Evolutionary conservation across 805 yeast species (phyloP).

Genomic region (Nakazawaea wyomingensis): DNA sequence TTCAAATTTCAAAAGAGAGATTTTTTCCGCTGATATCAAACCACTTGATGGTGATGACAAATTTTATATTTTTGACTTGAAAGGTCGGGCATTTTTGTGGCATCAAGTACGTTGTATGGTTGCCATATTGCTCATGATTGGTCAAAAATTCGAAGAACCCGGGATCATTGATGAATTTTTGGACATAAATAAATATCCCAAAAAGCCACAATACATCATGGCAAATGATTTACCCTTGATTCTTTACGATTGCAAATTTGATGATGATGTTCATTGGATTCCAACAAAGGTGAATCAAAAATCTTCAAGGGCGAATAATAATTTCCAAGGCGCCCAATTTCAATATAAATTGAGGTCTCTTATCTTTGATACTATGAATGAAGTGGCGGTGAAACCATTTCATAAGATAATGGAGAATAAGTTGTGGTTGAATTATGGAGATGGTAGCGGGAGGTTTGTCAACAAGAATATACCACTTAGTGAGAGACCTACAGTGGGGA

Average conservation of each 20-base stretch:
- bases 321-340: conserved; percentile 45
- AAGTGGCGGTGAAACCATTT: conserved; percentile 20
- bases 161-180: conserved; percentile 52
- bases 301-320: conserved; percentile 34
- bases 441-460: conserved; percentile 65
- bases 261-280: conserved; percentile 63
- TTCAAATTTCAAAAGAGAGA: conserved; percentile 64
- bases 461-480: conserved; percentile 52
- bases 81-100: conserved; percentile 93
- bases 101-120: conserved; percentile 97
- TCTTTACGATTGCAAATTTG: conserved; percentile 77
- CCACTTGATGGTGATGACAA: conserved; percentile 22
- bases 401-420: conserved; percentile 20
- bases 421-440: conserved; percentile 57
- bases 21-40: conserved; percentile 33
- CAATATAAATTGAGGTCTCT: conserved; percentile 54
- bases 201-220: conserved; percentile 79
- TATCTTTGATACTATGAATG: conserved; percentile 46
- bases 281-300: conserved; percentile 30
- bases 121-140: conserved; percentile 74
- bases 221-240: conserved; percentile 87
- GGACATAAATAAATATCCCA: conserved; percentile 46
- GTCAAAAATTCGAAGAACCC: conserved; percentile 68
- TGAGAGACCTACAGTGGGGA: conserved; percentile 52
- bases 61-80: conserved; percentile 65